These are phyloP conservation scores for Alternaria consortialis DNA, from an alignment of 2,329 filamentous ascomycete genomes.

Conservation along the genomic window DNA sequence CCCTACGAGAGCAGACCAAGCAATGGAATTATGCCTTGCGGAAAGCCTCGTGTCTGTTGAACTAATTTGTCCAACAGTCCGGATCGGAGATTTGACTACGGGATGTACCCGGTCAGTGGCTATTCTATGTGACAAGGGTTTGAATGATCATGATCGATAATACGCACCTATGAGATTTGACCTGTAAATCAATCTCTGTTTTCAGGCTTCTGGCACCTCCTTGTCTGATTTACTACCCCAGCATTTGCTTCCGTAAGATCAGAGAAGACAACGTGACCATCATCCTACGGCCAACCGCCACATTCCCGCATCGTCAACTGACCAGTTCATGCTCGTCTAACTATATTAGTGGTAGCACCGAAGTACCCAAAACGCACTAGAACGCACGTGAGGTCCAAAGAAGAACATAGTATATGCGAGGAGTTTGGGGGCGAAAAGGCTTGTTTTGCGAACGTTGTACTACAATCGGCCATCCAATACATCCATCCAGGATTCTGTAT, in stretches of 20 bases:
- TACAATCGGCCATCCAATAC: background rate
- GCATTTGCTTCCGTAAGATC: background rate
- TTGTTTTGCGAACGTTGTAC: conserved; percentile 18
- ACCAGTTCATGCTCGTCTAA: background rate
- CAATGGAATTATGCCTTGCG: conserved; percentile 13
- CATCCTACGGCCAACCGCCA: background rate
- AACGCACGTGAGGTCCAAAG: conserved; percentile 17
- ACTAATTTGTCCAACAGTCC: background rate
- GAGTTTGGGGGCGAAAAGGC: conserved; percentile 29
- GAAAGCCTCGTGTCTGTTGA: conserved; percentile 6
- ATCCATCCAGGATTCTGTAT: background rate
- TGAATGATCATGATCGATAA: background rate
- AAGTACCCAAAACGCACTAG: conserved; percentile 1
- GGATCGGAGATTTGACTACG: conserved; percentile 6
- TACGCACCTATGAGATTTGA: background rate
- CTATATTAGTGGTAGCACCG: background rate
- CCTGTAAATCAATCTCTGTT: background rate
- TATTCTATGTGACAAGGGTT: background rate
- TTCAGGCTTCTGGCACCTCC: background rate
- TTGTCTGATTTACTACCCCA: background rate
- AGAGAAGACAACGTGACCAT: background rate
- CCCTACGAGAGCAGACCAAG: background rate
- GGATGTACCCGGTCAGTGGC: background rate
- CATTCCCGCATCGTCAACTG: background rate
- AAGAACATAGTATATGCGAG: conserved; percentile 18